These are phyloP conservation scores for Raphidocelis subcapitata DNA, from an alignment of 139 green algal species.

Conservation along the genomic window DNA sequence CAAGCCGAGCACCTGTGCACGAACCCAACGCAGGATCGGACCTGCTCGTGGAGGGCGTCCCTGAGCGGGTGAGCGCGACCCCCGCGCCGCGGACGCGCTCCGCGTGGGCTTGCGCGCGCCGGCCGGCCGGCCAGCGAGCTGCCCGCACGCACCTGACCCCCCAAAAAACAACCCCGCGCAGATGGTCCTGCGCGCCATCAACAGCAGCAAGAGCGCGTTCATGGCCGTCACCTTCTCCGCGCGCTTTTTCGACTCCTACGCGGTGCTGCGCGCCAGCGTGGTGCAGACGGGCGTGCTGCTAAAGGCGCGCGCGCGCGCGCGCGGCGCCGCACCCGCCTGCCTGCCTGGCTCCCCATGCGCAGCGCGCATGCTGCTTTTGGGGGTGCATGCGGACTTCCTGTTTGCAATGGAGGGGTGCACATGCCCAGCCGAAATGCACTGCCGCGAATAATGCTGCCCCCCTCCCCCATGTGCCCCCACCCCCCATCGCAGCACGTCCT, in stretches of 20 bases:
- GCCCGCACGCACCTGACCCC: not conserved
- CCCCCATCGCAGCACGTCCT: slow-evolving; percentile 55
- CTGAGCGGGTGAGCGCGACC: slow-evolving; percentile 49
- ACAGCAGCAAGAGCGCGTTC: slow-evolving; percentile 65
- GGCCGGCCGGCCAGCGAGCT: not conserved
- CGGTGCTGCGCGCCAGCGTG: slow-evolving; percentile 41
- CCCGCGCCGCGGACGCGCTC: not conserved
- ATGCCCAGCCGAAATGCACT: slow-evolving; percentile 3
- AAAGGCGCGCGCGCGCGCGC: slow-evolving; percentile 41
- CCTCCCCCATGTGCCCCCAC: not conserved
- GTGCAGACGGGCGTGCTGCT: slow-evolving; percentile 63
- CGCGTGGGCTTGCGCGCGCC: not conserved
- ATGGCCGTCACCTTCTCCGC: slow-evolving; percentile 57
- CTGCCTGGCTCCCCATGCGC: too few species aligned
- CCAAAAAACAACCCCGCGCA: slow-evolving; percentile 19
- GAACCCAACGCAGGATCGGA: slow-evolving; percentile 53
- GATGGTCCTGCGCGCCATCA: slow-evolving; percentile 69
- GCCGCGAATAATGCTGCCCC: not conserved
- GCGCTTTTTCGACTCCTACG: slow-evolving; percentile 66
- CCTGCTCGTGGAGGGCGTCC: slow-evolving; percentile 61
- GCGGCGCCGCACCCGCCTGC: too few species aligned
- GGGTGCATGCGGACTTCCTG: too few species aligned
- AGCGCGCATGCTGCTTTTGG: too few species aligned
- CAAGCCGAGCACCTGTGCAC: too few species aligned
- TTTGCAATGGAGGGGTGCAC: too few species aligned